Evolutionary conservation across 139 green algal species (phyloP).

Genomic region (Chlorella sp.): DNA sequence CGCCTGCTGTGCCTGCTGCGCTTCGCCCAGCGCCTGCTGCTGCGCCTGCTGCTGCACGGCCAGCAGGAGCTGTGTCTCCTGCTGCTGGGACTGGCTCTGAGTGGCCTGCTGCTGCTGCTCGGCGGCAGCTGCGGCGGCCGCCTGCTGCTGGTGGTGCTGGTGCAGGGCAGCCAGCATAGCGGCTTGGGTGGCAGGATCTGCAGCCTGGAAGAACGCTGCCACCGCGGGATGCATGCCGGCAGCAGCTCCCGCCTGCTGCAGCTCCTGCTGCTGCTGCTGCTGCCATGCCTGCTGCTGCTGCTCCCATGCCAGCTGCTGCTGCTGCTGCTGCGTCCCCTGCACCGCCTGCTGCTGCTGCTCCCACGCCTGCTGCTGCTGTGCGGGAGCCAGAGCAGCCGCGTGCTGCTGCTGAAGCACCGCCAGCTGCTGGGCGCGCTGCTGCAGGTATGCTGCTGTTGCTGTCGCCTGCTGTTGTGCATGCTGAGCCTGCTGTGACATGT

Average conservation of each 20-base stretch:
- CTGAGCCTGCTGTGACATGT: background rate
- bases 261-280: constrained; percentile 2
- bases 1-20: background rate
- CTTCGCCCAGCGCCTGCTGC: background rate
- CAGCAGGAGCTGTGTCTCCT: background rate
- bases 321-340: background rate
- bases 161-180: background rate
- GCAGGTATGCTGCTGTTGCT: background rate
- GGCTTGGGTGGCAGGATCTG: background rate
- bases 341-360: too few species aligned
- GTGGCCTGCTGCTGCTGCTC: background rate
- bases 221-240: background rate
- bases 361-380: background rate
- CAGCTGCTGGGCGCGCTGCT: background rate
- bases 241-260: background rate
- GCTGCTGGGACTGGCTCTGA: background rate
- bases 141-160: background rate
- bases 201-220: background rate
- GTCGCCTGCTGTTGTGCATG: background rate
- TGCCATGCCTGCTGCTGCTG: background rate
- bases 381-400: background rate
- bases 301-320: background rate
- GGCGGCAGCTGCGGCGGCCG: background rate
- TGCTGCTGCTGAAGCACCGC: background rate
- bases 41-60: constrained; percentile 7